Conservation (phyloP, 345 rosid species). For the Theobroma cacao region DNA sequence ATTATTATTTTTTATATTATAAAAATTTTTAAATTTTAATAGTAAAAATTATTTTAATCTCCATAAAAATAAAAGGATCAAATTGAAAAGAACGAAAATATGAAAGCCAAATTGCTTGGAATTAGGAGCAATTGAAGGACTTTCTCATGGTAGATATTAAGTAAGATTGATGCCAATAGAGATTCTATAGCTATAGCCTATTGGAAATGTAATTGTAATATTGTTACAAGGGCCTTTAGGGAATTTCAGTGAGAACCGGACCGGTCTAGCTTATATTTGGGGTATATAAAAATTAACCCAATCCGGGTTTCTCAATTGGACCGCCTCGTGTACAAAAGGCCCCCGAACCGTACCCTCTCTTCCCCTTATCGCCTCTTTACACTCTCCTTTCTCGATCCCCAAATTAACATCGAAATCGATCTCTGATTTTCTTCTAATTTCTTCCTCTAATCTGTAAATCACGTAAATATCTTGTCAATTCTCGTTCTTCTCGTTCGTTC, state of each 20-base stretch:
- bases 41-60: too few relatives aligned
- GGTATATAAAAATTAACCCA: neutral
- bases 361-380: neutral
- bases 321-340: constrained; percentile 3
- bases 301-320: neutral
- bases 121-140: neutral
- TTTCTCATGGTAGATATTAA: neutral
- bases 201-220: neutral
- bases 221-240: neutral
- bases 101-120: too few relatives aligned
- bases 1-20: too few relatives aligned
- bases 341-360: neutral
- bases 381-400: neutral
- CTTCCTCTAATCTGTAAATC: neutral
- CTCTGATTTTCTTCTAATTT: neutral
- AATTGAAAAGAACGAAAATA: too few relatives aligned
- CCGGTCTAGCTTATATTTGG: neutral
- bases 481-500: constrained; percentile 7
- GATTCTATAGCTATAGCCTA: neutral
- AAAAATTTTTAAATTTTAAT: too few relatives aligned
- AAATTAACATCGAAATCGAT: neutral
- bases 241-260: neutral
- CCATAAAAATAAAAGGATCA: too few relatives aligned
- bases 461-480: neutral
- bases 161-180: neutral